phyloP scores from a whole-genome alignment of 257 asterid genomes.

The Solanum bukasovii region DNA sequence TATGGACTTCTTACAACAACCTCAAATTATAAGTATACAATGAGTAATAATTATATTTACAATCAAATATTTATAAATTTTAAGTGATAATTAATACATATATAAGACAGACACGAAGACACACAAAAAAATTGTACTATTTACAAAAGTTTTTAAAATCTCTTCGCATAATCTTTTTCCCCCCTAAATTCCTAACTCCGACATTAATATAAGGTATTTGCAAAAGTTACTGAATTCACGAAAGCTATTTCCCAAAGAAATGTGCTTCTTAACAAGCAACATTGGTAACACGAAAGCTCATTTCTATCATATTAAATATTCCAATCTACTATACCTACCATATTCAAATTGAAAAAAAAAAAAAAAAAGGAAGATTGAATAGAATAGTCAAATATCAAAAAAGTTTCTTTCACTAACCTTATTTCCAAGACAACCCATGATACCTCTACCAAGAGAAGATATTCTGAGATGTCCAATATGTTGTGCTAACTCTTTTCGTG shows the following conservation, averaged over 20 bases:
- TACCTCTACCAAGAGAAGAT: conserved; percentile 81
- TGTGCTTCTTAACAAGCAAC: not conserved
- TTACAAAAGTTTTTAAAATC: too few species aligned
- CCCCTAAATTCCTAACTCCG: too few species aligned
- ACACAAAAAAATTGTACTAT: not conserved
- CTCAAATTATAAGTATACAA: not conserved
- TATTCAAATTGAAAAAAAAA: not conserved
- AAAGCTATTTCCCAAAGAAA: not conserved
- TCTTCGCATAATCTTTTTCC: too few species aligned
- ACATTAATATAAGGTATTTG: too few species aligned
- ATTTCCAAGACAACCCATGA: conserved; percentile 91
- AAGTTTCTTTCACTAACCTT: conserved; percentile 35
- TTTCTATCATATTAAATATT: not conserved
- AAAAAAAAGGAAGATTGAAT: not conserved
- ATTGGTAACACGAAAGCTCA: not conserved
- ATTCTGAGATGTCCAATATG: conserved; percentile 67
- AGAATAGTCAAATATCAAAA: not conserved
- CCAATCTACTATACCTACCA: not conserved
- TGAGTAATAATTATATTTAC: not conserved
- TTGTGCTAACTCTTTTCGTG: conserved; percentile 45
- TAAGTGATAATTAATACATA: too few species aligned
- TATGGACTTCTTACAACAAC: not conserved
- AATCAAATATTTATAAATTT: not conserved
- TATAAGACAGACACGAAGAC: not conserved
- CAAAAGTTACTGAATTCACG: not conserved